Base-by-base conservation (phyloP, 345 rosid genomes). In the Stellera chamaejasme region DNA sequence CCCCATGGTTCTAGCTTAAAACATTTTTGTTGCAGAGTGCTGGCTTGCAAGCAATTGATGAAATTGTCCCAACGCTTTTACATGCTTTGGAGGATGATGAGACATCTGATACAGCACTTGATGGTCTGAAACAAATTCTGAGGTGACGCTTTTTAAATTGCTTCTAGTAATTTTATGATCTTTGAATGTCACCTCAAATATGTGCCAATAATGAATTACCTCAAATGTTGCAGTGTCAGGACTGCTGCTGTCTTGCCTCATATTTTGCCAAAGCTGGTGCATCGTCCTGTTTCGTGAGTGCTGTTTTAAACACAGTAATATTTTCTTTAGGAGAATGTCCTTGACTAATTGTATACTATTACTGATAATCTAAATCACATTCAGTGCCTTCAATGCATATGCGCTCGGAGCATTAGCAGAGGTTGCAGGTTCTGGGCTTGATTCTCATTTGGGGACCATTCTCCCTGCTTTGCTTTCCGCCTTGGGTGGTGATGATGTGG, bases 31-130 rank as follows among this genome's bases (percentile, higher is more conserved):
- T 57, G 57, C 75, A 93, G 99, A 93, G 88, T 75, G 99, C 97
- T 61, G 99, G 99, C 64, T 52, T 93, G 92, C 97, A 84, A 84
- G 99, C 97, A 65, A 87, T 93, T 60, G 99, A 93, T 76, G 99
- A 93, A 78, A 93, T 93, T 64, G 94, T 93, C 50, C 97, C 97
- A 57, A 89, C 97, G 2, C 82, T 93, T 75, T 61, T 93, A 67
- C 95, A 79, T 81, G 96, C 97, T 13, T 75, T 93, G 64, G 97
- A 89, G 76, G 96, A 93, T 69, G 92, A 87, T 72, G 76, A 80
- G 63, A 82, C 85, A 49, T 89, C 99, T 66, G 85, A 84, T 59
- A 87, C 96, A 66, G 97, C 95, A 52, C 75, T 93, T 39, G 97
- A 93, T 72, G 99, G 96, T 52, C 99, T 93, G 68, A 89, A 89